A percentile compares a stretch with the other conserved stretches of the same genome.
Evolutionary conservation across 2,329 filamentous ascomycete genomes (phyloP).

Genomic region (Alternaria arbusti): DNA sequence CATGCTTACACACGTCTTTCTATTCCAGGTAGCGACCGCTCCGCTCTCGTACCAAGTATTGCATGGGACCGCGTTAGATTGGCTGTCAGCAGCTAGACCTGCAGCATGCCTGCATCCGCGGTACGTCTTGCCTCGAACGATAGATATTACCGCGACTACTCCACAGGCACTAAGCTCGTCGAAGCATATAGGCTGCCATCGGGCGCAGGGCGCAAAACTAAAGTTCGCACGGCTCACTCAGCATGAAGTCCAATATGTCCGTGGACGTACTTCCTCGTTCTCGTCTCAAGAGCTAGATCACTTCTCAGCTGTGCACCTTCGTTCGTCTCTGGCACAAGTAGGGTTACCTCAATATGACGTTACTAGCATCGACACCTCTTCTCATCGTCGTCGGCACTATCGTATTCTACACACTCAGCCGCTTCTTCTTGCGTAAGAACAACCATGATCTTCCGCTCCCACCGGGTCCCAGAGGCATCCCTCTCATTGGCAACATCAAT

Average conservation of each 20-base stretch:
- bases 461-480: slow-evolving; percentile 58
- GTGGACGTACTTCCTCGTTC: no score
- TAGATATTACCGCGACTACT: neutral
- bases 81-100: neutral
- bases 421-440: neutral
- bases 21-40: neutral
- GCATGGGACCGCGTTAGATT: neutral
- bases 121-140: neutral
- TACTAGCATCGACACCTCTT: neutral
- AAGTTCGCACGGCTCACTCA: neutral
- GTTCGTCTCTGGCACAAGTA: neutral
- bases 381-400: neutral
- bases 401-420: neutral
- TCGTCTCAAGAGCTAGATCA: accelerated
- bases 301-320: no score
- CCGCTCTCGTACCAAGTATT: neutral
- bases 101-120: neutral
- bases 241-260: neutral
- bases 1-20: neutral
- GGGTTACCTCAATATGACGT: neutral
- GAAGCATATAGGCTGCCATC: neutral
- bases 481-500: slow-evolving; percentile 58
- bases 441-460: slow-evolving; percentile 44
- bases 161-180: neutral
- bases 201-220: neutral